A percentile compares a stretch with the other conserved stretches of the same genome.
Evolutionary conservation across 352 stramenopile species (phyloP).

Genomic region (Phytopythium cucurbitacearum): DNA sequence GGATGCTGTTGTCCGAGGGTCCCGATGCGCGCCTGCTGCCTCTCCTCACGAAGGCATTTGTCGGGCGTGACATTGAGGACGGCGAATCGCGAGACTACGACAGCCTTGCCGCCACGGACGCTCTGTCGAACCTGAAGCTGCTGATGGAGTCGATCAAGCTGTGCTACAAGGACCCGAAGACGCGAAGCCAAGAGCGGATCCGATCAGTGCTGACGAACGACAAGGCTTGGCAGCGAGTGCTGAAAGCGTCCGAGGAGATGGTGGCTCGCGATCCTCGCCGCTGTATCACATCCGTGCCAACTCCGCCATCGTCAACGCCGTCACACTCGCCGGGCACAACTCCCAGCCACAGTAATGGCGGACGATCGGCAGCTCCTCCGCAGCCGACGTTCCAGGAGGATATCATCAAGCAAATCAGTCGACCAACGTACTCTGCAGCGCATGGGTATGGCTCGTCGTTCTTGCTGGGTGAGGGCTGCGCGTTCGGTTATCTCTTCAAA

Average conservation of each 20-base stretch:
- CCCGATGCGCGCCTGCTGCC: slow-evolving; percentile 52
- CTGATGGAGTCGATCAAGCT: slow-evolving; percentile 75
- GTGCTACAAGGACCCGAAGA: slow-evolving; percentile 73
- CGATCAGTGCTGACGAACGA: slow-evolving; percentile 45
- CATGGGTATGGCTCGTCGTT: slow-evolving; percentile 87
- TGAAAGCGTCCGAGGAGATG: slow-evolving; percentile 49
- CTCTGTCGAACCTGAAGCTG: slow-evolving; percentile 76
- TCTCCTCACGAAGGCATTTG: slow-evolving; percentile 58
- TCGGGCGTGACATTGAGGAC: slow-evolving; percentile 26
- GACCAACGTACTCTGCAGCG: slow-evolving; percentile 76
- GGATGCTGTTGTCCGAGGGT: slow-evolving; percentile 49
- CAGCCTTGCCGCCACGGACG: slow-evolving; percentile 53
- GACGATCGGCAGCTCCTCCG: slow-evolving; percentile 18
- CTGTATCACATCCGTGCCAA: slow-evolving; percentile 55
- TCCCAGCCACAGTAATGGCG: background rate
- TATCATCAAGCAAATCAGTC: slow-evolving; percentile 86
- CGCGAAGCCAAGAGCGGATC: slow-evolving; percentile 65
- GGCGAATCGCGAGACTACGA: slow-evolving; percentile 17
- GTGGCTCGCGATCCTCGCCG: slow-evolving; percentile 35
- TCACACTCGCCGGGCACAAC: slow-evolving; percentile 12
- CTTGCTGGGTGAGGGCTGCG: slow-evolving; percentile 73
- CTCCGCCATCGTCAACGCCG: slow-evolving; percentile 22
- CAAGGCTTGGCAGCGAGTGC: slow-evolving; percentile 48
- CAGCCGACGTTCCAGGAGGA: slow-evolving; percentile 81
- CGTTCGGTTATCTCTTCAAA: slow-evolving; percentile 85